These are phyloP conservation scores for Zalaria sp. DNA, from an alignment of 2,329 filamentous ascomycete species.

Conservation along the genomic window DNA sequence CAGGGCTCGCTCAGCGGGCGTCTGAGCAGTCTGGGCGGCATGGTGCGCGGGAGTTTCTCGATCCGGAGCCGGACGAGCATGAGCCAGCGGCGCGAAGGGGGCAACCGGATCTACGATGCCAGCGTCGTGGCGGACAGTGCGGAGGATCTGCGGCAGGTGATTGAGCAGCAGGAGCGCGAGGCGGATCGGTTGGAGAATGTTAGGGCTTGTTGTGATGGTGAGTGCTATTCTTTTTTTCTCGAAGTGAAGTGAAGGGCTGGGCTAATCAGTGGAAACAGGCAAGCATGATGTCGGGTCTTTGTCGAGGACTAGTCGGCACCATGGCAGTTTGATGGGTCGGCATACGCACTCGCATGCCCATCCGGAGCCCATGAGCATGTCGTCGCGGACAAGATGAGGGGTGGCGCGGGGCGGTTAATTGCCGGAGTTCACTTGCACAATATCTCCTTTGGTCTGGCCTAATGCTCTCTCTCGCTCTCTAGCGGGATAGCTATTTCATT, in stretches of 20 bases:
- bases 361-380: too few relatives aligned
- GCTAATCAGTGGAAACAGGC: constrained; percentile 17
- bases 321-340: not conserved
- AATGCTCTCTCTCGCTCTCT: too few relatives aligned
- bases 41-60: constrained; percentile 35
- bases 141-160: constrained; percentile 67
- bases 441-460: too few relatives aligned
- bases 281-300: constrained; percentile 38
- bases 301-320: constrained; percentile 8
- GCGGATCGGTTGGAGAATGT: constrained; percentile 83
- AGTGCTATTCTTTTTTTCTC: constrained; percentile 26
- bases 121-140: constrained; percentile 54
- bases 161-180: constrained; percentile 63
- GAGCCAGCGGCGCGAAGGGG: constrained; percentile 13
- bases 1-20: constrained; percentile 3
- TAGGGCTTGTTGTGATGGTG: constrained; percentile 92
- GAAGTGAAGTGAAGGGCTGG: too few relatives aligned
- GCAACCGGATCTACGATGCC: constrained; percentile 31
- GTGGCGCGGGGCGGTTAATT: too few relatives aligned
- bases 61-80: constrained; percentile 28
- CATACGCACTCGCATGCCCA: not conserved
- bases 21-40: constrained; percentile 24
- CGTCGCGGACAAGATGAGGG: too few relatives aligned
- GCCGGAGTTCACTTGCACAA: too few relatives aligned
- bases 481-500: too few relatives aligned